A percentile compares a stretch with the other conserved stretches of the same genome.
These are phyloP conservation scores for Acacia acuminata DNA, from an alignment of 306 rosid species.

Conservation along the genomic window DNA sequence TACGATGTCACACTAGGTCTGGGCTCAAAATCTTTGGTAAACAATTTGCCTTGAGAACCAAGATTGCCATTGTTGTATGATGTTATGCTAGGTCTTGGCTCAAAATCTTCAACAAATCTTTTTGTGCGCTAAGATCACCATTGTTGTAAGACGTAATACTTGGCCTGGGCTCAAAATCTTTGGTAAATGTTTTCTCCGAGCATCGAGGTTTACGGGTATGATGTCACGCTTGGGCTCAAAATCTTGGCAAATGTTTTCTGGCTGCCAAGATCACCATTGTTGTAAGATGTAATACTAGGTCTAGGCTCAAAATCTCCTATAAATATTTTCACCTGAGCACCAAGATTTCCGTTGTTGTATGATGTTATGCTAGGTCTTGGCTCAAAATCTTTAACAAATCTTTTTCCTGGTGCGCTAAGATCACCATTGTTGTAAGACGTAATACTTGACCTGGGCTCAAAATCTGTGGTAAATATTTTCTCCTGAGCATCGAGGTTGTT, in stretches of 20 bases:
- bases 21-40: background rate
- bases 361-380: background rate
- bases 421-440: background rate
- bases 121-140: background rate
- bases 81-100: background rate
- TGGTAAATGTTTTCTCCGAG: background rate
- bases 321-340: background rate
- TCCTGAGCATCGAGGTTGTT: background rate
- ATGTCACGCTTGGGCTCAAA: background rate
- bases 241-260: background rate
- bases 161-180: background rate
- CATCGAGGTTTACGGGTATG: background rate
- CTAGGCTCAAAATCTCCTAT: background rate
- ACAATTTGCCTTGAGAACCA: too few relatives aligned
- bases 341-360: background rate
- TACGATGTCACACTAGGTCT: background rate
- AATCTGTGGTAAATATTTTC: background rate
- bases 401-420: background rate
- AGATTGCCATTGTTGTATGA: background rate
- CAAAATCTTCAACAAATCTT: background rate
- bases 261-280: background rate
- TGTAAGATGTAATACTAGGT: background rate
- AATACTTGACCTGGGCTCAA: background rate
- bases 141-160: background rate
- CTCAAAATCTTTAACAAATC: background rate